Conservation (phyloP, 768 basidiomycete genomes). For the Mycena amicta region DNA sequence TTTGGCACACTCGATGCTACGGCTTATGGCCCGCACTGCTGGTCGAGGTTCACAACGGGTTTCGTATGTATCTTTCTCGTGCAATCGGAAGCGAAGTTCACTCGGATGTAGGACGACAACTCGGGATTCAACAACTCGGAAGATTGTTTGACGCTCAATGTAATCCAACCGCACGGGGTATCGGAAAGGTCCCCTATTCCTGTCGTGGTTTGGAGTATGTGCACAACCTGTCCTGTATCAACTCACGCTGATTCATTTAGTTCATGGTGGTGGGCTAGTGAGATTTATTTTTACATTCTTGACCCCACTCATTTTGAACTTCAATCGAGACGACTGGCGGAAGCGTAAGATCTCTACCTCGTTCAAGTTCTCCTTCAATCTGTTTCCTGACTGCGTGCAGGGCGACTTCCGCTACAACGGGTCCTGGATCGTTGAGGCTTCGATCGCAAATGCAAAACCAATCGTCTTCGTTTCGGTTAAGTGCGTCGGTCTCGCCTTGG, state of each 20-base stretch:
- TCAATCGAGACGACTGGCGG: slow-evolving; percentile 14
- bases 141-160: slow-evolving; percentile 33
- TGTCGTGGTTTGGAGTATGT: not conserved
- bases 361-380: no score
- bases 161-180: no score
- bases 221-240: not conserved
- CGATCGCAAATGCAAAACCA: slow-evolving; percentile 12
- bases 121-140: no score
- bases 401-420: slow-evolving; percentile 37
- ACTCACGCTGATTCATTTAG: not conserved
- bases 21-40: slow-evolving; percentile 21
- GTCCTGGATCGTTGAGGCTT: slow-evolving; percentile 23
- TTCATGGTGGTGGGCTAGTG: slow-evolving; percentile 19
- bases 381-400: no score
- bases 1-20: slow-evolving; percentile 28
- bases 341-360: slow-evolving; percentile 17
- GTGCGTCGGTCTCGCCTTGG: not conserved
- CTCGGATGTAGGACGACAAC: no score
- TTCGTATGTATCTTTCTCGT: slow-evolving; percentile 15
- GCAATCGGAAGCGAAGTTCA: no score
- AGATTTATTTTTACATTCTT: not conserved
- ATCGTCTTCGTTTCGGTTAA: slow-evolving; percentile 22
- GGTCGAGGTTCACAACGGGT: slow-evolving; percentile 18
- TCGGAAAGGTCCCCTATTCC: no score
- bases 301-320: slow-evolving; percentile 9